Percentiles rank a stretch among this genome's conserved stretches.
Conservation (phyloP, 768 basidiomycete species). For the Crassisporium funariophilum region DNA sequence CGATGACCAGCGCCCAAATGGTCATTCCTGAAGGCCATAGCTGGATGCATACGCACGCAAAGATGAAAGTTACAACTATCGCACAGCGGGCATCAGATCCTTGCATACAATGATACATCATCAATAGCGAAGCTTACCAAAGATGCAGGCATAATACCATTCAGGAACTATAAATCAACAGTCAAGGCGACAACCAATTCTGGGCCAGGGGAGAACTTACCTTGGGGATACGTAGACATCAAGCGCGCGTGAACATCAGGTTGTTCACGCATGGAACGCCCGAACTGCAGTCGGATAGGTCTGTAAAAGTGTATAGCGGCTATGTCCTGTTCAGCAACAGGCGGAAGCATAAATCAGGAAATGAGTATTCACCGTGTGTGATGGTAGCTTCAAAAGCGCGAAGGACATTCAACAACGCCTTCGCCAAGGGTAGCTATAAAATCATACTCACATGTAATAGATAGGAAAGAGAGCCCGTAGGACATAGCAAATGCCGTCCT, state of each 20-base stretch:
- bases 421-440: no score
- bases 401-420: no score
- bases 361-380: conserved; percentile 38
- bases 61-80: conserved; percentile 54
- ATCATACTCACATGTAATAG: conserved; percentile 52
- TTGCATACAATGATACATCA: background rate
- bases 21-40: conserved; percentile 70
- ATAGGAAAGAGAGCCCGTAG: conserved; percentile 62
- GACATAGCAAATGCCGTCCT: conserved; percentile 58
- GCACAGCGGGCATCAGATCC: background rate
- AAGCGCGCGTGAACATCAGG: conserved; percentile 63
- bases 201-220: conserved; percentile 23
- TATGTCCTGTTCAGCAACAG: conserved; percentile 11
- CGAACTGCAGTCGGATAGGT: conserved; percentile 55
- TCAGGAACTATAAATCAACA: conserved; percentile 49
- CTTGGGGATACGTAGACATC: conserved; percentile 56
- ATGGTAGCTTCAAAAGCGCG: conserved; percentile 39
- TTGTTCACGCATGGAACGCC: conserved; percentile 52
- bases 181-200: background rate
- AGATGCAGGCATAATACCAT: conserved; percentile 62
- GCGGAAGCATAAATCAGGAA: background rate
- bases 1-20: conserved; percentile 65
- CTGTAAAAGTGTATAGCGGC: conserved; percentile 58
- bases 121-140: conserved; percentile 33
- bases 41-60: conserved; percentile 61